Base-by-base conservation (phyloP, 2,329 filamentous ascomycete genomes). In the Apiospora marii region DNA sequence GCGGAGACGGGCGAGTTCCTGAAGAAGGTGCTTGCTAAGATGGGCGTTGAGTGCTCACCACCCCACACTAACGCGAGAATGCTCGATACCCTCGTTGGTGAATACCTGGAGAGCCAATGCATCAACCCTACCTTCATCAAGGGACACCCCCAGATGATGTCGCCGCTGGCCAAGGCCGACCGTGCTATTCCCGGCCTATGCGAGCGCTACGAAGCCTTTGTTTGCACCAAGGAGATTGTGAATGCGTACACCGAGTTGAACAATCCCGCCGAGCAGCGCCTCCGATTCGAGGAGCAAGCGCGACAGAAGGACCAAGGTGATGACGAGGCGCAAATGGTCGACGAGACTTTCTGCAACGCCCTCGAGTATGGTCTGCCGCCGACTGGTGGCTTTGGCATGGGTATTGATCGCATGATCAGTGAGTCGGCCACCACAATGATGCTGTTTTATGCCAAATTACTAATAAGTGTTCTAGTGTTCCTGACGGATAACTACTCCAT, bases 221-320 rank as follows among this genome's bases (percentile, higher is more conserved):
- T 98, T 67, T 95, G 93, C 88, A 97, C 95, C 89, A 97, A 96
- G 90, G 96, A 98, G 83, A 98, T 98, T 77, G 93, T 92, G 80
- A 98, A 99, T 81, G 95, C 95, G 7, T 97, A 98, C 86, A 98
- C 96, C 51, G 96, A 99, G 90, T 92, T 99, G 89, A 97, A 97
- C 88, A 94, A 98, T 80, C 95, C 96, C 72, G 96, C 97, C 79
- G 95, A 98, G 84, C 96, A 99, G 87, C 91, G 96, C 74, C 85
- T 96, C 75, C 91, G 95, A 43, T 96, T 96, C 83, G 95, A 98
- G 83, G 96, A 98, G 90, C 96, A 99, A 85, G 96, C 95, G 5
- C 89, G 91, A 79, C 95, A 98, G 87, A 98, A 98, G 90, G 94
- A 92, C 8, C 94, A 97, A 85, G 96, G 97, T 81, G 97, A 99